These are phyloP conservation scores for Monosporozyma yasuniensis DNA, from an alignment of 805 yeast genomes.

Conservation along the genomic window DNA sequence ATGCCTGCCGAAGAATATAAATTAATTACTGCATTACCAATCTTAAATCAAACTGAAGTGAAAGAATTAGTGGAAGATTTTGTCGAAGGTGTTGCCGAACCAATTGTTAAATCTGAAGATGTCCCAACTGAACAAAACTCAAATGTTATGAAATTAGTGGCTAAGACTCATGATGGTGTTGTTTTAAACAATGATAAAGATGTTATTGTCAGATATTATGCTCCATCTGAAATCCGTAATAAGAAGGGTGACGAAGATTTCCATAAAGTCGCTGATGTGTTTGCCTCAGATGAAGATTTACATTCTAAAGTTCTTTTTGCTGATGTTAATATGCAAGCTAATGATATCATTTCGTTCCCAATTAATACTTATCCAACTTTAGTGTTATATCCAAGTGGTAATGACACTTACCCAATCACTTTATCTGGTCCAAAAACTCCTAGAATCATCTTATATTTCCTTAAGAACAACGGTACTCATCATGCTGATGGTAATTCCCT, in stretches of 20 bases:
- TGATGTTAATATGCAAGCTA: slow-evolving; percentile 79
- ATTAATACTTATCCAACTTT: slow-evolving; percentile 91
- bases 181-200: slow-evolving; percentile 52
- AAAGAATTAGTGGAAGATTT: slow-evolving; percentile 54
- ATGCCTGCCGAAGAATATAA: slow-evolving; percentile 25
- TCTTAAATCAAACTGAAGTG: slow-evolving; percentile 11
- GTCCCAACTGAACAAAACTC: slow-evolving; percentile 76
- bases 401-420: slow-evolving; percentile 39
- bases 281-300: slow-evolving; percentile 41
- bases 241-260: slow-evolving; percentile 81
- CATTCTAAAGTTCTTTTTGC: slow-evolving; percentile 61
- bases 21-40: slow-evolving; percentile 8
- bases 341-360: slow-evolving; percentile 69
- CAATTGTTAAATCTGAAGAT: slow-evolving; percentile 77
- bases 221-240: slow-evolving; percentile 98
- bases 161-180: slow-evolving; percentile 66
- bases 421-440: slow-evolving; percentile 68
- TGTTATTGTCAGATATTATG: slow-evolving; percentile 83
- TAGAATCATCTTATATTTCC: slow-evolving; percentile 59
- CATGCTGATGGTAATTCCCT: slow-evolving; percentile 42
- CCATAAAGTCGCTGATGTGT: slow-evolving; percentile 75
- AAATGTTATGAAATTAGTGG: slow-evolving; percentile 70
- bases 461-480: slow-evolving; percentile 58
- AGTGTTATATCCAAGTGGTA: slow-evolving; percentile 79
- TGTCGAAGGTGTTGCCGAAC: slow-evolving; percentile 53